Base-by-base conservation (phyloP, 306 rosid species). In the Lathyrus sativus region DNA sequence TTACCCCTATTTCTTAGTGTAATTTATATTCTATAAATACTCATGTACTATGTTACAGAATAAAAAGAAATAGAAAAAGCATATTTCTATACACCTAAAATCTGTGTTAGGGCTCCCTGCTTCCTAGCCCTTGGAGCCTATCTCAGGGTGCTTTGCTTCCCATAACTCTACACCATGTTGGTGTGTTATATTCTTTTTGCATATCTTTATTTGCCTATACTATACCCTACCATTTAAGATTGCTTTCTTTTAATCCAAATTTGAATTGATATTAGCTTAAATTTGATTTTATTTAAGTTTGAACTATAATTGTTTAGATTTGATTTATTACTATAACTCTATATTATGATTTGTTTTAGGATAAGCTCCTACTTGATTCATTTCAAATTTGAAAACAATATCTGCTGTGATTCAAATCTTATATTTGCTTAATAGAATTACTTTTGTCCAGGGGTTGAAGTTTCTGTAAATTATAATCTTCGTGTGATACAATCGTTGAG, bases 301-400 rank as follows among this genome's bases (percentile, higher is more conserved):
- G 5, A 5, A 46, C 3, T 14, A 44, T 14, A 13, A 12, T 44
- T 44, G 15, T 46, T 46, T 46, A 46, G 22, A 46, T 46, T 46
- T 46, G 22, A 46, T 46, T 46, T 46, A 46, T 46, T 2, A 6
- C 10, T 7, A 46, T n/a, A 46, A 46, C 22, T 46, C 19, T 46
- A 13, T 46, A 14, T 46, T 46, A 48, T 15, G 22, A 15, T 3
- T 48, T 48, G 11, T 48, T 48, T 48, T 48, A 48, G 10, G 54
- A 48, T 6, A 48, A 48, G 11, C 7, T 48, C 54, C 7, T 48
- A 14, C 3, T 48, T 7, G n/a, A 48, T 48, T 48, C 15, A 15
- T 48, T 48, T 48, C 54, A 48, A 48, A 14, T 48, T 48, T 48
- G 54, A 48, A 46, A 48, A 48, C 8, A 48, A 48, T 18, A 48